Evolutionary conservation across 495 filamentous ascomycete genomes (phyloP).

Genomic region (Talaromyces proteolyticus): DNA sequence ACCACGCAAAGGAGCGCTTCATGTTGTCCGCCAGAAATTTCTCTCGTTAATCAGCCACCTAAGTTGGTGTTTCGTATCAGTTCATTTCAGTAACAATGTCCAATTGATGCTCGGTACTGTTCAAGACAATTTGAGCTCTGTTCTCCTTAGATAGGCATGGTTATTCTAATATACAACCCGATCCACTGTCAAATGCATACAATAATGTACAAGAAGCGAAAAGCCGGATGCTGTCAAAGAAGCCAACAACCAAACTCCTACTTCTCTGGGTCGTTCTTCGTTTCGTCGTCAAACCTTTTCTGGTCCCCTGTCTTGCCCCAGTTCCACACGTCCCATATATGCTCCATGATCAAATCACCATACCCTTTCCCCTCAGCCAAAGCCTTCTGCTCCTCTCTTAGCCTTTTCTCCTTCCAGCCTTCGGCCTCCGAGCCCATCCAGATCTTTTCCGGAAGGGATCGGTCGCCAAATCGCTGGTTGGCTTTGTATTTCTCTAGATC

Average conservation of each 20-base stretch:
- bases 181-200: too few species aligned
- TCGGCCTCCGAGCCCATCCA: slow-evolving; percentile 61
- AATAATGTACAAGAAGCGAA: neutral
- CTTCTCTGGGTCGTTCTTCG: neutral
- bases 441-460: slow-evolving; percentile 43
- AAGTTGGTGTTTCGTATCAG: too few species aligned
- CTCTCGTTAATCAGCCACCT: too few species aligned
- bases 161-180: too few species aligned
- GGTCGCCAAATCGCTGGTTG: slow-evolving; percentile 22
- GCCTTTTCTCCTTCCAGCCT: slow-evolving; percentile 68
- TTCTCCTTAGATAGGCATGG: too few species aligned
- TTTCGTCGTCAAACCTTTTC: neutral
- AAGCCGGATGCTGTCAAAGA: too few species aligned
- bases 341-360: slow-evolving; percentile 73
- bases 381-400: slow-evolving; percentile 64
- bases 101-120: too few species aligned
- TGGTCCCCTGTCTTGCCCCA: slow-evolving; percentile 31
- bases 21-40: too few species aligned
- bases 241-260: too few species aligned
- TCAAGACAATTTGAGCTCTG: too few species aligned
- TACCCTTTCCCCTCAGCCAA: slow-evolving; percentile 76
- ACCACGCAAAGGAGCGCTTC: too few species aligned
- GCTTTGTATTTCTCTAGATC: slow-evolving; percentile 37
- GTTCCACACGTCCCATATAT: slow-evolving; percentile 79
- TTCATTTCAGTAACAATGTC: too few species aligned